Conservation (phyloP, 176 grass and related monocot genomes). For the Elaeis guineensis region DNA sequence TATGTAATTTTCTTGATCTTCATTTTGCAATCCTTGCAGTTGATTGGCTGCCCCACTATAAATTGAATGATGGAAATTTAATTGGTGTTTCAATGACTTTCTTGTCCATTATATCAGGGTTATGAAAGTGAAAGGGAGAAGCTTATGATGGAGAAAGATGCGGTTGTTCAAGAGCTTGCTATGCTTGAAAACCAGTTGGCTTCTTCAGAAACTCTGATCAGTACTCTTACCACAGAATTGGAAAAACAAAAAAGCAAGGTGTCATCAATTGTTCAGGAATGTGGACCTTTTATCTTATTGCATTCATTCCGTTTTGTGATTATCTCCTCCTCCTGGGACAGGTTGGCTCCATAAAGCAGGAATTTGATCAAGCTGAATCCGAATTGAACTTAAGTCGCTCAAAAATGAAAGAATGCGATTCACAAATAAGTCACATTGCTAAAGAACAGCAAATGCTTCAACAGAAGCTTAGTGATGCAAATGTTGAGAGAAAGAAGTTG, state of each 20-base stretch:
- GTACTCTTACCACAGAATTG: slow-evolving; percentile 47
- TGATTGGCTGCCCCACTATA: too few species aligned
- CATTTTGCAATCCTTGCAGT: too few species aligned
- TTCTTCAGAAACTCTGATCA: slow-evolving; percentile 72
- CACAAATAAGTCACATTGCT: slow-evolving; percentile 53
- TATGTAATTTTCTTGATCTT: too few species aligned
- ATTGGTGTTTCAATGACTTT: not conserved
- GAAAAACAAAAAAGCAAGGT: slow-evolving; percentile 60
- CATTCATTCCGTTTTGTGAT: slow-evolving; percentile 15
- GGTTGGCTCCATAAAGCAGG: slow-evolving; percentile 61
- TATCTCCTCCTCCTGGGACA: slow-evolving; percentile 13
- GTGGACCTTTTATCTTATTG: not conserved
- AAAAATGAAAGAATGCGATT: slow-evolving; percentile 91
- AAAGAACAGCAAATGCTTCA: slow-evolving; percentile 78
- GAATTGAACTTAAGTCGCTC: slow-evolving; percentile 53
- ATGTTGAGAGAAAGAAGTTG: slow-evolving; percentile 85
- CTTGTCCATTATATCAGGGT: slow-evolving; percentile 32
- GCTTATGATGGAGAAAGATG: slow-evolving; percentile 95
- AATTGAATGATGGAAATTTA: too few species aligned
- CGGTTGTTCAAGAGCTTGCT: slow-evolving; percentile 68
- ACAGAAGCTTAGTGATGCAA: slow-evolving; percentile 60
- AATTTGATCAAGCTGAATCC: slow-evolving; percentile 71
- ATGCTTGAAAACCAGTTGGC: slow-evolving; percentile 61
- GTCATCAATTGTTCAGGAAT: not conserved
- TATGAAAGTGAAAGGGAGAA: slow-evolving; percentile 82